Evolutionary conservation across 768 basidiomycete species (phyloP), one percentile per base, ranked within the genome.

Genomic region (Podaxis sp.): DNA sequence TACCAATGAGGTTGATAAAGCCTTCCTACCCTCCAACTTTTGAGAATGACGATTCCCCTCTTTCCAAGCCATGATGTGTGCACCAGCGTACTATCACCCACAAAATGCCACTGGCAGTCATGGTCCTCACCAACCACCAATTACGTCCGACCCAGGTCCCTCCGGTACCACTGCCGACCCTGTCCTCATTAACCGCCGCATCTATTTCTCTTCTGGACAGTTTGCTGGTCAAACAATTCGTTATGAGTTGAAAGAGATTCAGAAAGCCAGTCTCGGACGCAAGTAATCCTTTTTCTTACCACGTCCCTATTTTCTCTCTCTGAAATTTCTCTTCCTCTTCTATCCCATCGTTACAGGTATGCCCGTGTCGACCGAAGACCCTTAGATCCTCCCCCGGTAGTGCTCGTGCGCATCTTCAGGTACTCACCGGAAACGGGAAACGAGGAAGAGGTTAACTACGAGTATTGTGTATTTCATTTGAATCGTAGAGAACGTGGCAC

Each of bases 261-360:
- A 89, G 67, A 86, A 86, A 63, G 87, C 88, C 4, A 78, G 87
- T 67, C 75, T 88, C 33, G 87, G 87, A n/a, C 76, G 88, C 73
- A 89, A 89, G 87, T 88, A 68, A 76, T 71, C 26, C 17, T 54
- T 63, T 44, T 65, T 41, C 61, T 33, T 61, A 12, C 22, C 33
- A 41, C 56, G 59, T 64, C 13, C n/a, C 60, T 62, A 53, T 66
- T 49, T 17, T 40, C 63, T 63, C 56, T 59, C 66, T 33, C 33
- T 33, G 10, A 33, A 17, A 56, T 20, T 58, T 51, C 28, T 60
- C 60, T 60, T 56, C 63, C 38, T 46, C 44, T 51, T 61, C 46
- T 57, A 36, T 52, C 28, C 44, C 20, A 15, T 24, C 26, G 58
- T 28, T 53, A 37, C 68, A 87, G 86, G 69, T 87, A 86, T 69